These are phyloP conservation scores for Sedum album DNA, from an alignment of 164 flowering plant genomes.

Conservation along the genomic window DNA sequence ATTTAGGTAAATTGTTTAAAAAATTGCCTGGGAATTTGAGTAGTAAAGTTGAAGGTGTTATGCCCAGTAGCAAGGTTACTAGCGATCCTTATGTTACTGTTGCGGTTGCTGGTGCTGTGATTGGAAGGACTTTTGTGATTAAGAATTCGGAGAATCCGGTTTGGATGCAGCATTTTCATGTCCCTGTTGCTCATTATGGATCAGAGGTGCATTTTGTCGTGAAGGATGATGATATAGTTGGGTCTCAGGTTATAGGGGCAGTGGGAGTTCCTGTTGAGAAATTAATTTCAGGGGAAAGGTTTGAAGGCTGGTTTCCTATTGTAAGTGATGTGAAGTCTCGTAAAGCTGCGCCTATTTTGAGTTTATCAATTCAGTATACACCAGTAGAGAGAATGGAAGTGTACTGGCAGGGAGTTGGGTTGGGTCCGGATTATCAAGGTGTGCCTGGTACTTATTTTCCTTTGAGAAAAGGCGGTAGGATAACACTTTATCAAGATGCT, in stretches of 20 bases:
- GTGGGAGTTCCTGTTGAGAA: conserved; percentile 36
- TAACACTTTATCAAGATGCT: conserved; percentile 43
- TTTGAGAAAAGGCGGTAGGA: conserved; percentile 28
- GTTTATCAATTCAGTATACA: conserved; percentile 28
- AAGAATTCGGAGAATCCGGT: conserved; percentile 13
- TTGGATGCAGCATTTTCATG: conserved; percentile 16
- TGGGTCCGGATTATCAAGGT: conserved; percentile 13
- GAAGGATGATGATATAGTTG: conserved; percentile 39
- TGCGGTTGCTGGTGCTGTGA: conserved; percentile 7
- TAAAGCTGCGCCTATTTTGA: conserved; percentile 32
- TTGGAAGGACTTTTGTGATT: conserved; percentile 15
- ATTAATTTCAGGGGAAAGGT: conserved; percentile 16
- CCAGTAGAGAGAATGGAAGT: conserved; percentile 20
- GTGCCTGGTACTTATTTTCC: conserved; percentile 40
- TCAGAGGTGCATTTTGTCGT: conserved; percentile 18
- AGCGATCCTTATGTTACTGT: conserved; percentile 14
- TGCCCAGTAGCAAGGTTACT: conserved; percentile 10
- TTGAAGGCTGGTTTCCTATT: conserved; percentile 36
- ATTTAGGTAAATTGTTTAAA: conserved; percentile 8
- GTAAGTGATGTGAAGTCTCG: conserved; percentile 26
- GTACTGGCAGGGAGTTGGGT: conserved; percentile 8
- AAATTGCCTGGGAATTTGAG: conserved; percentile 5
- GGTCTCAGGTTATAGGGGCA: conserved; percentile 38
- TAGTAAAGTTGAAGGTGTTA: conserved; percentile 9
- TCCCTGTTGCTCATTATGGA: conserved; percentile 13